Base-by-base conservation (phyloP, 495 filamentous ascomycete species). In the Aspergillus campestris region DNA sequence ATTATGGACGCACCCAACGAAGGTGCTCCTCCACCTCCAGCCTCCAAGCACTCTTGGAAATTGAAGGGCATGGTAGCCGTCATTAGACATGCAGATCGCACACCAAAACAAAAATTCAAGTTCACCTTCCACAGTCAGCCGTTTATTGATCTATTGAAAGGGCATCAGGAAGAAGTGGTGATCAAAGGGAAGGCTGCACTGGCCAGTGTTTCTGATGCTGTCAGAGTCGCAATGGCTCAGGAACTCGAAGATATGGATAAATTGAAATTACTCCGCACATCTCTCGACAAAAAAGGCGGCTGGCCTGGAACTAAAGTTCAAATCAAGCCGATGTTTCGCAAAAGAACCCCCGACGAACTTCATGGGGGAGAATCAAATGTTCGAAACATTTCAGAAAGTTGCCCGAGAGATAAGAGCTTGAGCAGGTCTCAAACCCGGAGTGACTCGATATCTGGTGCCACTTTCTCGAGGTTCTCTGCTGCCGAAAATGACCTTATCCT, bases 31-130 rank as follows among this genome's bases (percentile, higher is more conserved):
- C 84, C 86, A 5, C 86, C 87, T 3, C 89, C 90, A 9, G 88
- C 89, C 6, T 88, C 88, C 0, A 95, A 96, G 56, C 89, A 95
- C 52, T 84, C 89, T 28, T 98, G 92, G 92, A 95, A 94, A 60
- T 66, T 98, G 48, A 98, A 97, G 62, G 92, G 92, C n/a, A 89
- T 97, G 73, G 92, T 98, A 6, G 88, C 91, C 13, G 94, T 97
- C 8, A 84, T 98, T 40, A 79, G 92, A 18, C 92, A 98, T 60
- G 92, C 94, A 3, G 92, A 98, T 66, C 83, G 92, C 33, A 98
- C 92, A 8, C 92, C 92, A 6, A 98, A 98, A 62, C 92, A 98
- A 54, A 98, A 98, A 57, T 95, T 94, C 70, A 98, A 98, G 57
- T 97, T 96, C 59, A 98, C 92, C 0, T 98, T 98, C 56, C 94